A percentile compares a stretch with the other conserved stretches of the same genome.
phyloP scores from a whole-genome alignment of 352 stramenopile genomes.

The Globisporangium uncinulatum region DNA sequence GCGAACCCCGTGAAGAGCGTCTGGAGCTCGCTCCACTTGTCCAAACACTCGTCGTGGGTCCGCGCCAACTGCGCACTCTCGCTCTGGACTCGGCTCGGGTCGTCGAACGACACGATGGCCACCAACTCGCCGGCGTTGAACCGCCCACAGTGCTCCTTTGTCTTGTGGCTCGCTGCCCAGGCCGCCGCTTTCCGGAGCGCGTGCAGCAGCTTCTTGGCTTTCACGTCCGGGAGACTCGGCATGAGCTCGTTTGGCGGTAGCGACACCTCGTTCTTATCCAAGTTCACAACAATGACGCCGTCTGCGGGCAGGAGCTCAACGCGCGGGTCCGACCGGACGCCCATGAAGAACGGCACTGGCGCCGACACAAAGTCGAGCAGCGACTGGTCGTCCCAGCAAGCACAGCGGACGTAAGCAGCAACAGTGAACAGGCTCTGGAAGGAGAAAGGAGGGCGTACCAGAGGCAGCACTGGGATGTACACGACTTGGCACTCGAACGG shows the following conservation, averaged over 20 bases:
- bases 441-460: slow-evolving; percentile 21
- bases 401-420: neutral
- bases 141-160: slow-evolving; percentile 16
- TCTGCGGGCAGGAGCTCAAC: slow-evolving; percentile 38
- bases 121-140: slow-evolving; percentile 18
- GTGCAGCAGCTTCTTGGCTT: slow-evolving; percentile 55
- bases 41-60: slow-evolving; percentile 39
- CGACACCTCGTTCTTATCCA: slow-evolving; percentile 58
- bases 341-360: slow-evolving; percentile 78
- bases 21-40: slow-evolving; percentile 60
- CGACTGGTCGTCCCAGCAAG: slow-evolving; percentile 20
- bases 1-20: slow-evolving; percentile 44
- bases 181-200: slow-evolving; percentile 37
- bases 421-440: neutral
- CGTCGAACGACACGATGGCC: slow-evolving; percentile 14
- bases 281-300: slow-evolving; percentile 61
- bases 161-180: slow-evolving; percentile 37
- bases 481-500: slow-evolving; percentile 71
- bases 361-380: slow-evolving; percentile 68
- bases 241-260: slow-evolving; percentile 36
- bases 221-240: slow-evolving; percentile 45
- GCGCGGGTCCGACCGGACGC: slow-evolving; percentile 35
- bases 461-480: slow-evolving; percentile 65
- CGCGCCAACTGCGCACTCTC: slow-evolving; percentile 23
- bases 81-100: slow-evolving; percentile 16